A percentile compares a stretch with the other conserved stretches of the same genome.
These are phyloP conservation scores for Jaltomata sinuosa DNA, from an alignment of 257 asterid species.

Conservation along the genomic window DNA sequence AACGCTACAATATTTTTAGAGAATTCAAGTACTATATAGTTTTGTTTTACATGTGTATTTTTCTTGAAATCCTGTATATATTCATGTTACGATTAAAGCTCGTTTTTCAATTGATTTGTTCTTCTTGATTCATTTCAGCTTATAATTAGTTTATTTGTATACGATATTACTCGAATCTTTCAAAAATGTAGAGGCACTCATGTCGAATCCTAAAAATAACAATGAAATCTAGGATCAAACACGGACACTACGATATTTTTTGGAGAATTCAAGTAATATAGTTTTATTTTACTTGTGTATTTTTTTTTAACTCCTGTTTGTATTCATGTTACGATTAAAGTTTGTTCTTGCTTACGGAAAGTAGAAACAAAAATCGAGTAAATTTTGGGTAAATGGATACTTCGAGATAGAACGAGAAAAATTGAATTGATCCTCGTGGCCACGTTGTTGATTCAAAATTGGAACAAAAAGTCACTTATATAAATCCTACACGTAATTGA, in stretches of 20 bases:
- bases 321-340: neutral
- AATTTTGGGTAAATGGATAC: neutral
- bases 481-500: neutral
- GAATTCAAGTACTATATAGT: neutral
- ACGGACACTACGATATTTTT: neutral
- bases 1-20: rapidly evolving
- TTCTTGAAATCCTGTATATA: neutral
- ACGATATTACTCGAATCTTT: neutral
- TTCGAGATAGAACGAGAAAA: neutral
- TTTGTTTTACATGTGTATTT: neutral
- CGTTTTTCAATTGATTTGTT: neutral
- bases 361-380: too few species aligned
- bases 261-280: neutral
- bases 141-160: neutral
- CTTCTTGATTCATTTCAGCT: neutral
- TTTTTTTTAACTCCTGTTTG: neutral
- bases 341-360: neutral
- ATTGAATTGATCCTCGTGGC: neutral
- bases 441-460: neutral
- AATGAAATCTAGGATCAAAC: rapidly evolving
- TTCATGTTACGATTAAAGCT: neutral
- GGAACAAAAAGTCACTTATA: neutral
- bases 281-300: neutral
- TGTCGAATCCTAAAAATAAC: rapidly evolving
- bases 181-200: neutral